Conservation (phyloP, 192 early-diverging fungal species). For the Coemansia sp. region DNA sequence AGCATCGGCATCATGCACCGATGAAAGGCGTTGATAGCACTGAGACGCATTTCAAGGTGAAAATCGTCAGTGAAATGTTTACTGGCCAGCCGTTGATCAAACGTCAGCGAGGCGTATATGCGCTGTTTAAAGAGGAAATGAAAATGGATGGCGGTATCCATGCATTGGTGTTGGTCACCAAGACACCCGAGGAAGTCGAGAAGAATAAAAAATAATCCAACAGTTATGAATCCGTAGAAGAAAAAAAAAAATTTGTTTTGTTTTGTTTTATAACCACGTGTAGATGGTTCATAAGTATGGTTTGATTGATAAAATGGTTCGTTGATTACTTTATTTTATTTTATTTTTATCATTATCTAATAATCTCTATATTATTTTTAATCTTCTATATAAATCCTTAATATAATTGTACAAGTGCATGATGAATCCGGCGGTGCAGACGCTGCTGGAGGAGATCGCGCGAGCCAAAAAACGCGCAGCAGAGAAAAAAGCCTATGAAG, state of each 20-base stretch:
- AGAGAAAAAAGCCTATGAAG: slow-evolving; percentile 15
- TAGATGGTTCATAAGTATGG: too few species aligned
- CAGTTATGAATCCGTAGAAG: too few species aligned
- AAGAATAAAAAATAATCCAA: neutral
- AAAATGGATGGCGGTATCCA: slow-evolving; percentile 74
- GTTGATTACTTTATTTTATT: neutral
- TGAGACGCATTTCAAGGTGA: slow-evolving; percentile 84
- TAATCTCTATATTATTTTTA: too few species aligned
- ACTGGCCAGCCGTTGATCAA: slow-evolving; percentile 50
- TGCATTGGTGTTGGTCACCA: slow-evolving; percentile 75
- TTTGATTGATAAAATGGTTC: neutral
- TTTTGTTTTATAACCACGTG: neutral
- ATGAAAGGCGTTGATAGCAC: slow-evolving; percentile 76
- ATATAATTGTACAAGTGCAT: neutral
- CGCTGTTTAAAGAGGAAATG: slow-evolving; percentile 65
- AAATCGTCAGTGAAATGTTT: slow-evolving; percentile 71
- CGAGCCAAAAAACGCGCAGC: slow-evolving; percentile 29
- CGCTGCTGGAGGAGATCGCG: slow-evolving; percentile 36
- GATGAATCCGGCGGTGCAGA: slow-evolving; percentile 30
- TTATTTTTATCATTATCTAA: neutral
- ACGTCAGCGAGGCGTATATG: slow-evolving; percentile 71
- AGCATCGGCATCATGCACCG: slow-evolving; percentile 80
- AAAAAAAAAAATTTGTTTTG: neutral
- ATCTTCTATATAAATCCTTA: too few species aligned
- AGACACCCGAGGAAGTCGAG: slow-evolving; percentile 67